Evolutionary conservation across 2,329 filamentous ascomycete species (phyloP), one percentile per base, ranked within the genome.

Genomic region (Trichoderma atrobrunneum): DNA sequence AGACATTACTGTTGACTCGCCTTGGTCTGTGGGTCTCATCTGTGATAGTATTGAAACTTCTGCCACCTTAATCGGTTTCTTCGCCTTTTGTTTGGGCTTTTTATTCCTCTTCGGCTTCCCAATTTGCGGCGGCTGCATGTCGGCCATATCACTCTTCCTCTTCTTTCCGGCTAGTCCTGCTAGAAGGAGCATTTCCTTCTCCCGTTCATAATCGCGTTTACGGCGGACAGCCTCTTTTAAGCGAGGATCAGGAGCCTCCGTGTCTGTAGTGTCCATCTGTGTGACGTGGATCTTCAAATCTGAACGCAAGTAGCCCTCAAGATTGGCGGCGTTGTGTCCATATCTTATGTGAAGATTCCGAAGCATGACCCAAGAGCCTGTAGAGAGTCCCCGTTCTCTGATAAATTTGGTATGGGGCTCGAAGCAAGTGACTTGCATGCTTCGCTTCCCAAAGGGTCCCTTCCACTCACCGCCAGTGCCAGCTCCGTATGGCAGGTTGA

Each of bases 361-460:
- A 7, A 98, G 80, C 5, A 82, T 82, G 2, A 97, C 82, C 85
- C 91, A 91, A 28, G 89, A 83, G 4, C 88, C 88, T n/a, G 83
- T 79, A 2, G 84, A 82, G 30, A 96, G 82, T 7, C 88, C 65
- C 1, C 74, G 79, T 0, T 85, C 77, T 18, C 84, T 85, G n/a
- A 91, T 86, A 74, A 83, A 88, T 1, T 78, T 76, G 1, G 90
- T 88, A 79, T 97, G 92, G 0, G 88, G 88, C 16, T 91, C 89
- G 79, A 86, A 97, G 32, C 92, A 85, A 32, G 89, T 92, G 28
- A 98, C 82, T 76, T 91, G 90, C 67, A 98, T 84, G 1, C 90
- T 91, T 77, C 88, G 84, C 77, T 90, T 90, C 2, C 94, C 95
- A 75, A 84, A 91, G 0, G 95, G 95, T 0, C 94, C 94, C 2